A percentile compares a stretch with the other conserved stretches of the same genome.
Evolutionary conservation across 2,329 filamentous ascomycete genomes (phyloP).

Genomic region (Sphaerulina vaccinii): DNA sequence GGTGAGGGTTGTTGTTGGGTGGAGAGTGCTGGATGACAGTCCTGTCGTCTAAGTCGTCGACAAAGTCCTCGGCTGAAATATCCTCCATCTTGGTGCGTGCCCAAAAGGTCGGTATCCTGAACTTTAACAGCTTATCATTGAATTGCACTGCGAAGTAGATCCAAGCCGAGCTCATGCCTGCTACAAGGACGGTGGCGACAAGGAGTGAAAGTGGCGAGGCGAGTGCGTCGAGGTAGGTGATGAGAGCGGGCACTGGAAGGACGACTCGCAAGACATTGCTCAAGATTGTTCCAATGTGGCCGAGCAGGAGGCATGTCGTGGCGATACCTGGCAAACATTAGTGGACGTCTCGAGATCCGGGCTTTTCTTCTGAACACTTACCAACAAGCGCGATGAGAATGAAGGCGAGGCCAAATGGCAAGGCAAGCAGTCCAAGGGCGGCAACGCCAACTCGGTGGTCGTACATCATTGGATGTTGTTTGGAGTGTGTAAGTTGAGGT

Average conservation of each 20-base stretch:
- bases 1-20: not conserved
- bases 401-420: not conserved
- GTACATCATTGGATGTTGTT: not conserved
- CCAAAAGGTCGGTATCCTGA: not conserved
- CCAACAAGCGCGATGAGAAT: slow-evolving; percentile 3
- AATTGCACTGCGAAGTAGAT: not conserved
- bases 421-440: not conserved
- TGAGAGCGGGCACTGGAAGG: not conserved
- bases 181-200: not conserved
- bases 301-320: not conserved
- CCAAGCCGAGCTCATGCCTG: not conserved
- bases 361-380: not conserved
- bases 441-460: not conserved
- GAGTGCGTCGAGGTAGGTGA: not conserved
- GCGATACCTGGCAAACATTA: not conserved
- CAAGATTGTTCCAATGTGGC: slow-evolving; percentile 3
- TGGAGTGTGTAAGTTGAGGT: not conserved
- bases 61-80: not conserved
- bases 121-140: not conserved
- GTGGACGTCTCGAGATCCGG: not conserved
- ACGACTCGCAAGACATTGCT: not conserved
- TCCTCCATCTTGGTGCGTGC: not conserved
- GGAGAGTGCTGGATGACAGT: slow-evolving; percentile 1
- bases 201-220: not conserved
- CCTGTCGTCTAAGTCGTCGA: not conserved